A percentile compares a stretch with the other conserved stretches of the same genome.
These are phyloP conservation scores for Candida cerambycidarum DNA, from an alignment of 805 yeast species.

Conservation along the genomic window DNA sequence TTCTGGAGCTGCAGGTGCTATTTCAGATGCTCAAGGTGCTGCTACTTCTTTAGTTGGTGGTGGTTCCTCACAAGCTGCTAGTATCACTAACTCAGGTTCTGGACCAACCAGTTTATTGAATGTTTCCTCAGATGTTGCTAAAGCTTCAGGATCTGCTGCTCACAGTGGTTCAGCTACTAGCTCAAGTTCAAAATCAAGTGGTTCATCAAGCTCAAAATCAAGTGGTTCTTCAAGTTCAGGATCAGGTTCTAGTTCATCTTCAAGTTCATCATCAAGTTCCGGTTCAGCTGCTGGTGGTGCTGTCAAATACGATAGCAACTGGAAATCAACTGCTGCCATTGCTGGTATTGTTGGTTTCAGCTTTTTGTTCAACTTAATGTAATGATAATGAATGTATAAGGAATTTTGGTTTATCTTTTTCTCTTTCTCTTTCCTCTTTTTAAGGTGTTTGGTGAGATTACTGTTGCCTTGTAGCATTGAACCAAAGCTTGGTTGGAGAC, in stretches of 20 bases:
- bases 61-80: slow-evolving; percentile 15
- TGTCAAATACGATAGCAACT: slow-evolving; percentile 21
- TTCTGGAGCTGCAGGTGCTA: slow-evolving; percentile 18
- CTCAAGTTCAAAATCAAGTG: slow-evolving; percentile 5
- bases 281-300: slow-evolving; percentile 19
- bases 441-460: too few relatives aligned
- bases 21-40: slow-evolving; percentile 11
- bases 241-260: not conserved
- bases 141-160: slow-evolving; percentile 9
- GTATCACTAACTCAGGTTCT: slow-evolving; percentile 10
- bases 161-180: slow-evolving; percentile 9
- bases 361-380: slow-evolving; percentile 29
- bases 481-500: too few relatives aligned
- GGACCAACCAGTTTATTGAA: slow-evolving; percentile 10
- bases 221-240: slow-evolving; percentile 11
- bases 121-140: slow-evolving; percentile 15
- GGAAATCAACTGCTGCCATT: slow-evolving; percentile 39
- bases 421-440: not conserved
- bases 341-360: slow-evolving; percentile 38
- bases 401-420: not conserved
- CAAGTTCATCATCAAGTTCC: slow-evolving; percentile 12
- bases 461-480: too few relatives aligned
- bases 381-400: slow-evolving; percentile 7
- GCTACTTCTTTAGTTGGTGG: slow-evolving; percentile 14
- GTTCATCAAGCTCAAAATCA: slow-evolving; percentile 1